These are phyloP conservation scores for Colletotrichum caudatum DNA, from an alignment of 2,329 filamentous ascomycete species.

Conservation along the genomic window DNA sequence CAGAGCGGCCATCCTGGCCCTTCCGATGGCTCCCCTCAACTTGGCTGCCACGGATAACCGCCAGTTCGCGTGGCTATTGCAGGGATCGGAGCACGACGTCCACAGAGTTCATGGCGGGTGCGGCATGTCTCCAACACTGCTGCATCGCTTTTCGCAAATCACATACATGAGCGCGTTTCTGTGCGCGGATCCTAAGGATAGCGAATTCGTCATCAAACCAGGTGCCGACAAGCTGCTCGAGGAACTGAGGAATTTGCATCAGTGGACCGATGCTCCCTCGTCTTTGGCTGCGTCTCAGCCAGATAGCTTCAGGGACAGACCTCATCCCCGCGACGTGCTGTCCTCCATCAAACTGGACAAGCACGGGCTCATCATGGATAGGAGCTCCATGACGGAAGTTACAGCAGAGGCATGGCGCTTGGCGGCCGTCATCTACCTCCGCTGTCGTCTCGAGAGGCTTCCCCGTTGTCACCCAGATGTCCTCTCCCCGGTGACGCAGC, in stretches of 20 bases:
- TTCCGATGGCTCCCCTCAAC: constrained; percentile 53
- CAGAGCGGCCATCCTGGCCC: constrained; percentile 54
- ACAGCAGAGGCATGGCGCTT: constrained; percentile 58
- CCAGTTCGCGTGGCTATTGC: constrained; percentile 55
- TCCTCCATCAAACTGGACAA: constrained; percentile 13
- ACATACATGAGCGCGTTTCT: constrained; percentile 53
- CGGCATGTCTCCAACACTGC: constrained; percentile 55
- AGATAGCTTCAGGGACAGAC: constrained; percentile 5
- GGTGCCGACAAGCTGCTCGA: constrained; percentile 46
- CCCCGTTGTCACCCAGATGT: constrained; percentile 54
- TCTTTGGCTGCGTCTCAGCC: background rate
- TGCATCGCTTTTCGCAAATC: constrained; percentile 54
- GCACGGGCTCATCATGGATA: constrained; percentile 21
- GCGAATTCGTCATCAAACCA: constrained; percentile 6
- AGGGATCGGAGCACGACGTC: constrained; percentile 51
- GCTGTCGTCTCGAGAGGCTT: constrained; percentile 54
- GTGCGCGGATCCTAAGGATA: constrained; percentile 27
- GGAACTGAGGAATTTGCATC: constrained; percentile 44
- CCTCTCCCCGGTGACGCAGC: constrained; percentile 48
- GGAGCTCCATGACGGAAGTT: constrained; percentile 53
- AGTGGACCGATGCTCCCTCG: constrained; percentile 29
- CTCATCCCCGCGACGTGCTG: constrained; percentile 7
- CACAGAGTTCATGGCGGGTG: constrained; percentile 57
- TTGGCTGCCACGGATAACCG: constrained; percentile 46
- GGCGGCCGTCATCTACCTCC: constrained; percentile 54